Percentiles rank a stretch among this genome's conserved stretches.
phyloP scores from a whole-genome alignment of 164 flowering plant genomes.

The Taxillus chinensis region DNA sequence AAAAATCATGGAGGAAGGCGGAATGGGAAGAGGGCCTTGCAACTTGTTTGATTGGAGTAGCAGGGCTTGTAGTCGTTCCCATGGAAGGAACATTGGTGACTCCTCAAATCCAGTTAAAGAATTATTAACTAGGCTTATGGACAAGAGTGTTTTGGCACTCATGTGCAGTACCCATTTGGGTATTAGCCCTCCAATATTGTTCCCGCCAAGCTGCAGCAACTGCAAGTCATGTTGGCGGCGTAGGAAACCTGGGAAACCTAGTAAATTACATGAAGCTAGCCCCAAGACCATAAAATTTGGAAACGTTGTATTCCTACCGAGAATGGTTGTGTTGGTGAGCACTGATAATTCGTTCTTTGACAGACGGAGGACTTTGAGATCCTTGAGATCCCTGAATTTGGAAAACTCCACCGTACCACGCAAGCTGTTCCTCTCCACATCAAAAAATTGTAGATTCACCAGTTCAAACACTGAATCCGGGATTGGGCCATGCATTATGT shows the following conservation, averaged over 20 bases:
- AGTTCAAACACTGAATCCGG: not conserved
- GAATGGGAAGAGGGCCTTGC: not conserved
- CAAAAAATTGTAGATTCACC: not conserved
- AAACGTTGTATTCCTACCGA: not conserved
- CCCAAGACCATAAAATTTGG: not conserved
- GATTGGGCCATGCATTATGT: not conserved
- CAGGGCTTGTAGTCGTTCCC: not conserved
- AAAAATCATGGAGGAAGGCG: not conserved
- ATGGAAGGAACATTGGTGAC: not conserved
- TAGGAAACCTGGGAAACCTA: conserved; percentile 1
- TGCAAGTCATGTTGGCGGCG: not conserved
- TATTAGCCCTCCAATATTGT: conserved; percentile 1
- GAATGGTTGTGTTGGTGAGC: not conserved
- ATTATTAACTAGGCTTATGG: not conserved
- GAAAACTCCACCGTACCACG: conserved; percentile 13
- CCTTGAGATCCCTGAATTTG: conserved; percentile 2
- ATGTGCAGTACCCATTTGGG: not conserved
- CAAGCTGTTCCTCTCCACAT: conserved; percentile 9
- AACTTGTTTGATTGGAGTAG: conserved; percentile 2
- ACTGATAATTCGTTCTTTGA: conserved; percentile 6
- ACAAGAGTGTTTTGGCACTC: not conserved
- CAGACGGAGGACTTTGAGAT: not conserved
- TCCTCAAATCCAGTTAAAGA: not conserved
- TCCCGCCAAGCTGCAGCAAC: conserved; percentile 2
- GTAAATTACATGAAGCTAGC: not conserved